Conservation (phyloP, 306 rosid species). For the Alnus glutinosa region DNA sequence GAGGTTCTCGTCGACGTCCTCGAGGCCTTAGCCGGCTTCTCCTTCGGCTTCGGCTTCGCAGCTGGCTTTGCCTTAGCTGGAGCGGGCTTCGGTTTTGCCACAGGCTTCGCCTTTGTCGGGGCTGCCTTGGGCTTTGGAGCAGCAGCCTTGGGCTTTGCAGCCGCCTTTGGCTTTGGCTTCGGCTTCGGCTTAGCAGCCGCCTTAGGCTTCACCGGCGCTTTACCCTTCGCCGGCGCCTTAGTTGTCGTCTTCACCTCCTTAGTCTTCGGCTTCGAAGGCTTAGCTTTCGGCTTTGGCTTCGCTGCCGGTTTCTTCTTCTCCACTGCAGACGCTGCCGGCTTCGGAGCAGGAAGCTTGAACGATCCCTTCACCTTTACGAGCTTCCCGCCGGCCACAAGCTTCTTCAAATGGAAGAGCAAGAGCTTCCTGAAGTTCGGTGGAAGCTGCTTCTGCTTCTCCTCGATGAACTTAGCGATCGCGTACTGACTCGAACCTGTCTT, state of each 20-base stretch:
- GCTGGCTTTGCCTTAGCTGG: conserved; percentile 38
- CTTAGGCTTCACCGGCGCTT: conserved; percentile 22
- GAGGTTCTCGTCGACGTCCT: conserved; percentile 68
- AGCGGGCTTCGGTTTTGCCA: conserved; percentile 31
- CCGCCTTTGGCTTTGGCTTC: conserved; percentile 23
- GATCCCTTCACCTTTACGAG: conserved; percentile 75
- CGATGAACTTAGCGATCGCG: conserved; percentile 76
- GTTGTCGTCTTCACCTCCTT: conserved; percentile 30
- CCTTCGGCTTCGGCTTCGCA: conserved; percentile 31
- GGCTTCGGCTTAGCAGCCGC: conserved; percentile 16
- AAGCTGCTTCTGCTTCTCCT: conserved; percentile 69
- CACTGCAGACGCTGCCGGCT: conserved; percentile 17
- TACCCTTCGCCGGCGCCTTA: conserved; percentile 31
- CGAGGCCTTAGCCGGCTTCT: conserved; percentile 56
- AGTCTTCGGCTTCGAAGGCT: conserved; percentile 21
- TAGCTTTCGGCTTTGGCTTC: conserved; percentile 36
- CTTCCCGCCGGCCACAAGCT: conserved; percentile 62
- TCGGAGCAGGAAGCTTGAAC: conserved; percentile 52
- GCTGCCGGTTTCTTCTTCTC: conserved; percentile 44
- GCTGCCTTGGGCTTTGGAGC: conserved; percentile 21
- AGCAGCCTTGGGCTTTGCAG: conserved; percentile 19
- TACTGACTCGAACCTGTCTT: conserved; percentile 90
- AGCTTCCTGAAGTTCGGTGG: conserved; percentile 72
- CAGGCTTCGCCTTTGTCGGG: conserved; percentile 28
- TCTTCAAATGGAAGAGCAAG: conserved; percentile 65